phyloP scores from a whole-genome alignment of 2,329 filamentous ascomycete species.

The Ceratocystis papillata region DNA sequence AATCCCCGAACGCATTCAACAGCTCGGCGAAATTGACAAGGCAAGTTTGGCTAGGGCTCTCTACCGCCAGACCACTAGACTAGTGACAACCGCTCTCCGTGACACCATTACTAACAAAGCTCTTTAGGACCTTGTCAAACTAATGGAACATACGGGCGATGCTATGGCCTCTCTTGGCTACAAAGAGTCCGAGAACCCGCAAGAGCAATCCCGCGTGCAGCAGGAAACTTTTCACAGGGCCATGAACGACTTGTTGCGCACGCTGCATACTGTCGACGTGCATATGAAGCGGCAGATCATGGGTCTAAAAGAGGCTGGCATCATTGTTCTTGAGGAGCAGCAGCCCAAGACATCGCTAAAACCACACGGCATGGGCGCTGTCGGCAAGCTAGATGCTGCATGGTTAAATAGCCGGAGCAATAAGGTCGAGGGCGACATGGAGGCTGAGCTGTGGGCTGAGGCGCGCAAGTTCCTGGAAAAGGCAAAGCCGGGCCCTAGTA shows the following conservation, averaged over 20 bases:
- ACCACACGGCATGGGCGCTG: slow-evolving; percentile 45
- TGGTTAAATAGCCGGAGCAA: slow-evolving; percentile 81
- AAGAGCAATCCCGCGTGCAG: slow-evolving; percentile 39
- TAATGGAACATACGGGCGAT: slow-evolving; percentile 38
- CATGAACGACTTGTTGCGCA: slow-evolving; percentile 57
- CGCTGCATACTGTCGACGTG: slow-evolving; percentile 64
- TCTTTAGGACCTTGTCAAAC: slow-evolving; percentile 31
- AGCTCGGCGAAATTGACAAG: slow-evolving; percentile 68
- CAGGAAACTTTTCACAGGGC: slow-evolving; percentile 48
- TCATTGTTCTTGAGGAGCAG: slow-evolving; percentile 44
- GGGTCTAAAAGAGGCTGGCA: slow-evolving; percentile 69
- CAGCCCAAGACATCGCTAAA: slow-evolving; percentile 35
- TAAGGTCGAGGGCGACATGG: slow-evolving; percentile 71
- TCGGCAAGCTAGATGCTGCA: slow-evolving; percentile 64
- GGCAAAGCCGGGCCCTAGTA: slow-evolving; percentile 24
- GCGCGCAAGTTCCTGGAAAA: slow-evolving; percentile 34
- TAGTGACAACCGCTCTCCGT: neutral
- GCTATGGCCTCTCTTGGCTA: slow-evolving; percentile 39
- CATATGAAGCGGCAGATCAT: slow-evolving; percentile 58
- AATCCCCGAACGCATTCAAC: slow-evolving; percentile 65
- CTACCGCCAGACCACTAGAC: neutral
- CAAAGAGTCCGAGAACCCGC: slow-evolving; percentile 27
- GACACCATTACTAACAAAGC: neutral
- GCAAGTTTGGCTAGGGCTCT: slow-evolving; percentile 32
- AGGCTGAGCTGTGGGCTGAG: slow-evolving; percentile 61